A percentile compares a stretch with the other conserved stretches of the same genome.
These are phyloP conservation scores for Echinochloa phyllopogon DNA, from an alignment of 176 grass and related monocot genomes.

Conservation along the genomic window DNA sequence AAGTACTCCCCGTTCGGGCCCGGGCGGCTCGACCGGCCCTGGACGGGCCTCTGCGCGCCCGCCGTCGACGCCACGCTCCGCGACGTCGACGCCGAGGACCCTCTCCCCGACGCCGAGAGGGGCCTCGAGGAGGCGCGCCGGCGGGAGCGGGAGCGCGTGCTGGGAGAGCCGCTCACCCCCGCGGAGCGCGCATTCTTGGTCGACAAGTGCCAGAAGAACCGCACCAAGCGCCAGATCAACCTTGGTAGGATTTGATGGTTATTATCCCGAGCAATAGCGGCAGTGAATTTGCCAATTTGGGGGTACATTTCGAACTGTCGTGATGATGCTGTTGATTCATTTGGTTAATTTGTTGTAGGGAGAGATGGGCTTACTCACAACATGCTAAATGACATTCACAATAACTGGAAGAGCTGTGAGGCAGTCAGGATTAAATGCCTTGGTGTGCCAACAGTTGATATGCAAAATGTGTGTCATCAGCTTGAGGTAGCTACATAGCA, in stretches of 20 bases:
- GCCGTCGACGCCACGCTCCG: conserved; percentile 70
- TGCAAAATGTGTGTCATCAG: conserved; percentile 84
- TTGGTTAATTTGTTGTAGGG: conserved; percentile 48
- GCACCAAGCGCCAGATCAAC: conserved; percentile 84
- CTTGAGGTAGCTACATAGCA: conserved; percentile 65
- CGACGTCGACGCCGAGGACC: conserved; percentile 56
- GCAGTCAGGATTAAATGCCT: conserved; percentile 89
- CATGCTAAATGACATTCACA: conserved; percentile 96
- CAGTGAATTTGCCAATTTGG: not conserved
- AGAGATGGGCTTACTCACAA: conserved; percentile 98
- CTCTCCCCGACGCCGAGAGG: conserved; percentile 45
- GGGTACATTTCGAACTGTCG: not conserved
- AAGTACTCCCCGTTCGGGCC: conserved; percentile 94
- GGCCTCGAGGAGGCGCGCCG: conserved; percentile 55
- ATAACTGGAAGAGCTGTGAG: conserved; percentile 77
- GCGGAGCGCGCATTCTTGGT: conserved; percentile 62
- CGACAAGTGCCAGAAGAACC: conserved; percentile 69
- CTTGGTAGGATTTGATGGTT: conserved; percentile 52
- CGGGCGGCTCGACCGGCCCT: conserved; percentile 77
- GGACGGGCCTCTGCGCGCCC: conserved; percentile 79
- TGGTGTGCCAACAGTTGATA: conserved; percentile 85
- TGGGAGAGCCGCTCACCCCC: conserved; percentile 74
- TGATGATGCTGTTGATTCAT: not conserved
- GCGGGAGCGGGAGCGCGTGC: conserved; percentile 56
- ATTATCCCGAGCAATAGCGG: not conserved